phyloP scores from a whole-genome alignment of 331 rosid species.

The Arachis monticola region DNA sequence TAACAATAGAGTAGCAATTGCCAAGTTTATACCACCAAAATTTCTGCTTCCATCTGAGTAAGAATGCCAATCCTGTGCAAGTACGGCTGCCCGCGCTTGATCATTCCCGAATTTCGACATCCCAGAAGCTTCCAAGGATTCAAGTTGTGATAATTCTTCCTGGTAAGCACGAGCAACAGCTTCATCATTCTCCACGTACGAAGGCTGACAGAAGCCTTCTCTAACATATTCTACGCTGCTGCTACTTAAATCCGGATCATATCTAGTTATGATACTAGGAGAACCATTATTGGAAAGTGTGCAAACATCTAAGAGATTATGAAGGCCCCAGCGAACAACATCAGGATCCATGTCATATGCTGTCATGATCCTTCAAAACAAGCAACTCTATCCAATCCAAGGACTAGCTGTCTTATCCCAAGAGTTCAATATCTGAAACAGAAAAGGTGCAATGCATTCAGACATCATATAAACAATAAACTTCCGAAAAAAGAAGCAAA shows the following conservation, averaged over 20 bases:
- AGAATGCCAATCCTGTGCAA: slow-evolving; percentile 74
- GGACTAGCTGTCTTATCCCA: too few species aligned
- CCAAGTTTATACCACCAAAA: slow-evolving; percentile 46
- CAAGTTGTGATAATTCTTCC: slow-evolving; percentile 76
- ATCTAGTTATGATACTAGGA: slow-evolving; percentile 53
- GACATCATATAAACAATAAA: neutral
- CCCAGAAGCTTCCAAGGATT: slow-evolving; percentile 58
- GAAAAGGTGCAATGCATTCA: slow-evolving; percentile 10
- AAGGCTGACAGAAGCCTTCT: slow-evolving; percentile 68
- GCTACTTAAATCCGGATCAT: slow-evolving; percentile 60
- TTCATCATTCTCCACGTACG: slow-evolving; percentile 75
- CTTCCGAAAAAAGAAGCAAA: too few species aligned
- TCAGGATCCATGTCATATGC: slow-evolving; percentile 77
- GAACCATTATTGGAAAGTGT: slow-evolving; percentile 60
- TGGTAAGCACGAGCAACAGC: slow-evolving; percentile 88
- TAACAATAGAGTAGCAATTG: slow-evolving; percentile 6
- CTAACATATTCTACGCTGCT: slow-evolving; percentile 68
- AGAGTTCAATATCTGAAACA: slow-evolving; percentile 45
- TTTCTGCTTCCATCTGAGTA: slow-evolving; percentile 51
- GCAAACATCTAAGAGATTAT: slow-evolving; percentile 87
- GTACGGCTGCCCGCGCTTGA: slow-evolving; percentile 57
- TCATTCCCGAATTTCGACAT: slow-evolving; percentile 49
- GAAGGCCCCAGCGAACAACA: slow-evolving; percentile 87
- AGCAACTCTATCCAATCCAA: slow-evolving; percentile 33
- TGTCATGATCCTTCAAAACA: slow-evolving; percentile 50